Base-by-base conservation (phyloP, 2,329 filamentous ascomycete species). In the Colletotrichum karsti region DNA sequence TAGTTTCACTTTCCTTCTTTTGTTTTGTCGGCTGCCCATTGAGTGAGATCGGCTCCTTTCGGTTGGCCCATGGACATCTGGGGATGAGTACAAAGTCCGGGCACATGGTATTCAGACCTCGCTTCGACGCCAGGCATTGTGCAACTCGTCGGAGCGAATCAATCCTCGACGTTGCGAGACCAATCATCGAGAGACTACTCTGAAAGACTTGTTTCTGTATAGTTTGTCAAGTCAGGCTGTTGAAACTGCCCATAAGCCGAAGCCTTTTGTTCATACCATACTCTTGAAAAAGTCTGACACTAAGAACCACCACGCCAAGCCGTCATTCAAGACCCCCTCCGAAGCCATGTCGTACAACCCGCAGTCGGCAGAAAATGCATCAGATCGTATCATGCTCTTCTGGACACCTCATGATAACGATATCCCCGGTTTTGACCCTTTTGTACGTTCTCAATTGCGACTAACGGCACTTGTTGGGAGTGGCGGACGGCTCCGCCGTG, bases 401-500 rank as follows among this genome's bases (percentile, higher is more conserved):
- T 12, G 5, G 5, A 9, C 5, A n/a, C n/a, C 20, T 48, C 18
- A n/a, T 3, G 4, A 26, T n/a, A 15, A 30, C 22, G 8, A 9
- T 18, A 5, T 30, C 9, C 39, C 22, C 7, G 35, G 22, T 48
- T 39, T 46, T 24, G 13, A 8, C 13, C 12, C 10, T 46, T 54
- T 65, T n/a, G 33, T 24, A 53, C 46, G 48, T 54, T 59, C 53
- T 54, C 37, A 68, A 58, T 58, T 59, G 60, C 46, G 64, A 63
- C 64, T 44, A 56, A 57, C 44, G 18, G 28, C 58, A 55, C 33
- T 67, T 57, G 64, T 67, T 48, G 24, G 20, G 28, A 56, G 60
- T 64, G 65, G 65, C 65, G 65, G 65, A 59, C 53, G 53, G 60
- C 35, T 50, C 61, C 65, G 39, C 53, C 24, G 55, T 61, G 60